Conservation (phyloP, 352 stramenopile genomes). For the Phytophthora ramorum region DNA sequence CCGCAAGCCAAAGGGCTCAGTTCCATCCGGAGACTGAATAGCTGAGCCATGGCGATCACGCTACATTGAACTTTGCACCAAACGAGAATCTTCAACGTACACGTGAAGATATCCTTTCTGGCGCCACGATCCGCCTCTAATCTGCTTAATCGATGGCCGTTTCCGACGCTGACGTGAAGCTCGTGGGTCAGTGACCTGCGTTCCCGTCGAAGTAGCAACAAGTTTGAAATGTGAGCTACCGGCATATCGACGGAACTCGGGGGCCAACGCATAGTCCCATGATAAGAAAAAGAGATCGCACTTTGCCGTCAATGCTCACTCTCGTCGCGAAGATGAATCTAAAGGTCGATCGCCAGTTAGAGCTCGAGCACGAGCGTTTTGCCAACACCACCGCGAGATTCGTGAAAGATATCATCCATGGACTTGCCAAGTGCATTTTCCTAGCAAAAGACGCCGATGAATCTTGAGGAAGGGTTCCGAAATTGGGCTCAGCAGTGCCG, state of each 20-base stretch:
- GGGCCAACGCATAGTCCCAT: not conserved
- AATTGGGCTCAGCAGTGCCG: slow-evolving; percentile 1
- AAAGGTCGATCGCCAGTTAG: not conserved
- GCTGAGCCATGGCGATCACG: not conserved
- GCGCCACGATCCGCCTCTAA: no score
- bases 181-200: not conserved
- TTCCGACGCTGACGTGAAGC: not conserved
- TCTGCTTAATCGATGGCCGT: not conserved
- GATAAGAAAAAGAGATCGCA: not conserved
- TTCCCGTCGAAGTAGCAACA: not conserved
- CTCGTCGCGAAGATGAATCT: not conserved
- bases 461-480: slow-evolving; percentile 8
- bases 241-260: no score
- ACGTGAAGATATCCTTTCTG: no score
- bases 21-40: not conserved
- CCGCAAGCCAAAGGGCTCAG: not conserved
- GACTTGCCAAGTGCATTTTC: not conserved
- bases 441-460: not conserved
- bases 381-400: slow-evolving; percentile 1
- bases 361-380: not conserved
- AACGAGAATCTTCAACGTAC: not conserved
- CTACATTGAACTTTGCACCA: not conserved
- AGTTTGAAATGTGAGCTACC: not conserved
- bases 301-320: not conserved
- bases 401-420: slow-evolving; percentile 1